These are phyloP conservation scores for Neonectria sp. DNA, from an alignment of 2,329 filamentous ascomycete species.

Conservation along the genomic window DNA sequence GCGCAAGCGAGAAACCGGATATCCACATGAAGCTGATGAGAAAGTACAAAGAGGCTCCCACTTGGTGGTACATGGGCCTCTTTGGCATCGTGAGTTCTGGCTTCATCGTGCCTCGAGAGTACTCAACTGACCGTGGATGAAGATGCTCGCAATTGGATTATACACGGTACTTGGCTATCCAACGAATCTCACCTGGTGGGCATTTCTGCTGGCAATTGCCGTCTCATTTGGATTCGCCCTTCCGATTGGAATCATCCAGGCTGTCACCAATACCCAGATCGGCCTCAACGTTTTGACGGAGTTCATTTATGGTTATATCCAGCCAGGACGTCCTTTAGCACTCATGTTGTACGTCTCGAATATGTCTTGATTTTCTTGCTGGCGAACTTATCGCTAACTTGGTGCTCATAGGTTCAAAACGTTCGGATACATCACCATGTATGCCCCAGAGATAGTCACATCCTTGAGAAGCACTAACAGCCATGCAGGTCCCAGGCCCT, in stretches of 20 bases:
- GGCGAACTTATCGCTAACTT: constrained; percentile 3
- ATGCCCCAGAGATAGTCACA: constrained; percentile 17
- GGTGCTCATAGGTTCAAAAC: constrained; percentile 68
- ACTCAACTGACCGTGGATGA: constrained; percentile 22
- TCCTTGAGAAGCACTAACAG: constrained; percentile 22
- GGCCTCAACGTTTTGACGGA: constrained; percentile 83
- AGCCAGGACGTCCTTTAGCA: constrained; percentile 78
- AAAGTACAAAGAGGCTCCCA: constrained; percentile 74
- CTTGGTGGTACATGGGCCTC: constrained; percentile 74
- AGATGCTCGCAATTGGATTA: constrained; percentile 70
- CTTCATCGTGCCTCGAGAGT: neutral
- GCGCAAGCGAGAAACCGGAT: constrained; percentile 72
- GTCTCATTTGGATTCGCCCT: constrained; percentile 76
- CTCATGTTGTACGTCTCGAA: constrained; percentile 74
- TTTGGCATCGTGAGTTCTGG: constrained; percentile 65
- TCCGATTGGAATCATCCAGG: constrained; percentile 79
- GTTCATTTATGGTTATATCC: constrained; percentile 82
- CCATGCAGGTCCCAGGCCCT: constrained; percentile 69
- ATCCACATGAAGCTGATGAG: constrained; percentile 76
- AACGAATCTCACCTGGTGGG: constrained; percentile 81
- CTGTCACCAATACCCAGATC: constrained; percentile 79
- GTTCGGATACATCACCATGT: constrained; percentile 74
- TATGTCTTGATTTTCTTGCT: no score
- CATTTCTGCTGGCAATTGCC: constrained; percentile 75
- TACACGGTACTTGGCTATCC: constrained; percentile 71